Evolutionary conservation across 306 rosid species (phyloP), one percentile per base, ranked within the genome.

Genomic region (Quercus cerris): DNA sequence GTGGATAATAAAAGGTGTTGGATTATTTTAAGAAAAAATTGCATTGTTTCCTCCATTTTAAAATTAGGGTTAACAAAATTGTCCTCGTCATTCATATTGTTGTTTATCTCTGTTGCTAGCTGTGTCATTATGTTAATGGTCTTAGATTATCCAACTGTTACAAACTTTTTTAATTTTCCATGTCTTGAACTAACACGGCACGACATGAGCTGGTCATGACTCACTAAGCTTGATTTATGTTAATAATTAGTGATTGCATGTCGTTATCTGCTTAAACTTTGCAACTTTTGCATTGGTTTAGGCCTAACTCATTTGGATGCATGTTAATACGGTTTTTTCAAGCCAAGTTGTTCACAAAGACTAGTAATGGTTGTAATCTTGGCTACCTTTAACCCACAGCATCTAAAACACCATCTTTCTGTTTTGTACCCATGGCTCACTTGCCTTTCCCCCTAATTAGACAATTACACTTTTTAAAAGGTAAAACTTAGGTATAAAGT

Each of bases 1-100:
- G 87, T 87, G 87, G 90, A 88, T 89, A 74, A 85, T 79, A 81
- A 76, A 64, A 64, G 83, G 61, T 57, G 70, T 78, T 81, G 84
- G 75, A 52, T 83, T 75, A 59, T 77, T 82, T 73, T 71, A 38
- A 75, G 19, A 27, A 23, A 75, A 75, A 68, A 69, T 71, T 68
- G 78, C 30, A 64, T 15, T 52, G 82, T 76, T 35, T 35, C 56
- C 41, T 22, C 74, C 78, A 62, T 57, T 70, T 75, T 64, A 79
- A 27, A 81, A 77, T 70, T 35, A 59, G 81, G 80, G 78, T 38
- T 74, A 70, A 70, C 46, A 71, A 64, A 64, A 70, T 75, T 25
- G 49, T 33, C 41, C 28, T 66, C 73, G 73, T 79, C 88, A 85
- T 78, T 84, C 35, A 70, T 76, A 51, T 62, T 73, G 30, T 62